phyloP scores from a whole-genome alignment of 192 early-diverging fungal species.

The Allomyces macrogynus region DNA sequence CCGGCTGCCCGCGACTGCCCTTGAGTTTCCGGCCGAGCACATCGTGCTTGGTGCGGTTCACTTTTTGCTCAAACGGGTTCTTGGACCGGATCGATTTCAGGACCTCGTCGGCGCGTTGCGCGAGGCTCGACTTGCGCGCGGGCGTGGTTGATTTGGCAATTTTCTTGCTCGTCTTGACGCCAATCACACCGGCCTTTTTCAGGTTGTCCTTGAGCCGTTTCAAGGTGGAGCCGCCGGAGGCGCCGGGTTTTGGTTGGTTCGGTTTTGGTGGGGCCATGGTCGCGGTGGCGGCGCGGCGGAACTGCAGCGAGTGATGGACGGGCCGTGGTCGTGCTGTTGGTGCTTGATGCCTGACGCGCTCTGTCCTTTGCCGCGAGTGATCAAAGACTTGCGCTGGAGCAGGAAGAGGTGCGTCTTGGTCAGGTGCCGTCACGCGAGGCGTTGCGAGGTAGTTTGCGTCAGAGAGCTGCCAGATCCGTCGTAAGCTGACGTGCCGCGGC shows the following conservation, averaged over 20 bases:
- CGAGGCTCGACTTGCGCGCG: background rate
- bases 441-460: no score
- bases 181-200: slow-evolving; percentile 58
- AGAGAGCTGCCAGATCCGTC: no score
- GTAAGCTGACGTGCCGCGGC: no score
- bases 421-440: no score
- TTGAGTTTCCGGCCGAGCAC: slow-evolving; percentile 66
- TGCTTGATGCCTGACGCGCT: no score
- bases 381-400: no score
- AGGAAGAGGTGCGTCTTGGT: no score
- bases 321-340: no score
- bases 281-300: no score
- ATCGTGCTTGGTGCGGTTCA: slow-evolving; percentile 58
- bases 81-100: slow-evolving; percentile 18
- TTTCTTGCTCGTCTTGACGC: slow-evolving; percentile 30
- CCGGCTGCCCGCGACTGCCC: slow-evolving; percentile 61
- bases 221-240: slow-evolving; percentile 34
- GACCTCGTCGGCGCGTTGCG: slow-evolving; percentile 6
- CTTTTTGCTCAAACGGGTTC: slow-evolving; percentile 85
- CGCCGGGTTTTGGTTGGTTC: background rate
- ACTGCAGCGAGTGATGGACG: no score
- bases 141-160: slow-evolving; percentile 13
- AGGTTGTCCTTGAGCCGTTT: slow-evolving; percentile 62
- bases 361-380: no score
- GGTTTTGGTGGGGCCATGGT: background rate